Base-by-base conservation (phyloP, 2,329 filamentous ascomycete genomes). In the Colletotrichum sp. region DNA sequence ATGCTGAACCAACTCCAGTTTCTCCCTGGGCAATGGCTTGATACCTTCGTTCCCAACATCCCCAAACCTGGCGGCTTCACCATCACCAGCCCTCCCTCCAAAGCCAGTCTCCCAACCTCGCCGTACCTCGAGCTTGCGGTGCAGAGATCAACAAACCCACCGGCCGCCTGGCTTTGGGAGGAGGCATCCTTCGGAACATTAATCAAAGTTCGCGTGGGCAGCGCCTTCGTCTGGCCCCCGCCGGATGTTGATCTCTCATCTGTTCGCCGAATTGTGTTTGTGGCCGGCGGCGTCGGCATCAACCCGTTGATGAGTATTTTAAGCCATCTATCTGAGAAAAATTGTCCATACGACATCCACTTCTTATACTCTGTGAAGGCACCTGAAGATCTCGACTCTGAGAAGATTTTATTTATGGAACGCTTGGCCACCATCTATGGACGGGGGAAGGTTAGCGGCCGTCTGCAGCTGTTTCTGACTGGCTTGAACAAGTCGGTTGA, bases 11-110 rank as follows among this genome's bases (percentile, higher is more conserved):
- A 75, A 81, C 59, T 22, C n/a, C 83, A 94, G 89, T 98, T 97
- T 84, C 88, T 92, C 8, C 92, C 96, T 7, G 96, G 96, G 70
- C 96, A 98, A 87, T 98, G 95, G 95, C 89, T 98, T 72, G 96
- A 98, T 82, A 93, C 95, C 8, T 93, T 94, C 82, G 90, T 95
- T 69, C 95, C 96, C 2, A 87, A 87, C 48, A 85, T 95, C 60
- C 80, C 89, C 59, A 92, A 93, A 82, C 93, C 95, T 5, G 96
- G 96, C 39, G 96, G 96, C 74, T 98, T 98, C 87, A 98, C 95
- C 57, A 94, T 98, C 78, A 96, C 95, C 8, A 97, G 94, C 2
- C 86, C 93, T 0, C 95, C 95, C 0, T 89, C 88, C 57, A 85
- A 88, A 71, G 89, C 91, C 5, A 76, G 83, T 27, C 76, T 72